A percentile compares a stretch with the other conserved stretches of the same genome.
These are phyloP conservation scores for Dipodascus geniculatus DNA, from an alignment of 805 yeast species.

Conservation along the genomic window DNA sequence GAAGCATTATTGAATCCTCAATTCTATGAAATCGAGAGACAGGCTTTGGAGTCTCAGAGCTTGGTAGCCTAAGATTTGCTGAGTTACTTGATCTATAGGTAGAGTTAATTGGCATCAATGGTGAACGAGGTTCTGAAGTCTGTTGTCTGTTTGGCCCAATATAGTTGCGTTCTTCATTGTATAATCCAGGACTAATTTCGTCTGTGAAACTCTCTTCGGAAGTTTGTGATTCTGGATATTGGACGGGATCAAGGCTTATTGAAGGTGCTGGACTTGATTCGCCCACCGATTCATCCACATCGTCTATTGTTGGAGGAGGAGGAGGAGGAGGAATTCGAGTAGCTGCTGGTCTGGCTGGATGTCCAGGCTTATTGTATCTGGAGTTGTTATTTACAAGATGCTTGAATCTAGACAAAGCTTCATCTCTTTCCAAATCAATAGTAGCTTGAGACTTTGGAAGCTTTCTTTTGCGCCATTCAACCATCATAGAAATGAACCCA, in stretches of 20 bases:
- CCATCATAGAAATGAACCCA: not conserved
- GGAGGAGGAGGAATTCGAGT: not conserved
- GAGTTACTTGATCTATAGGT: too few species aligned
- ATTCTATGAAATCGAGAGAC: not conserved
- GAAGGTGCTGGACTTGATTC: too few species aligned
- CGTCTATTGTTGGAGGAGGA: not conserved
- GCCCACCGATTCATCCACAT: too few species aligned
- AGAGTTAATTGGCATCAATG: too few species aligned
- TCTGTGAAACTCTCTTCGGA: too few species aligned
- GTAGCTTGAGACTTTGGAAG: not conserved
- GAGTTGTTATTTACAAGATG: not conserved
- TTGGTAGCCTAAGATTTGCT: too few species aligned
- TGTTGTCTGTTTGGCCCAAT: too few species aligned
- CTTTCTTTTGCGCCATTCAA: not conserved
- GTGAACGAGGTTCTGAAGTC: too few species aligned
- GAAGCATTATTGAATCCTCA: not conserved
- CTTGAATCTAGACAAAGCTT: not conserved
- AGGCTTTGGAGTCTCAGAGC: not conserved
- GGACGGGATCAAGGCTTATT: too few species aligned
- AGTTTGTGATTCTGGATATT: too few species aligned
- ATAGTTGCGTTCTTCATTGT: too few species aligned
- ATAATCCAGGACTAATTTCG: too few species aligned
- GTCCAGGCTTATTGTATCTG: not conserved
- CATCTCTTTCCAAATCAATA: not conserved
- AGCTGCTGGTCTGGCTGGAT: not conserved